A percentile compares a stretch with the other conserved stretches of the same genome.
Evolutionary conservation across 768 basidiomycete species (phyloP).

Genomic region (Kwoniella botswanensis): DNA sequence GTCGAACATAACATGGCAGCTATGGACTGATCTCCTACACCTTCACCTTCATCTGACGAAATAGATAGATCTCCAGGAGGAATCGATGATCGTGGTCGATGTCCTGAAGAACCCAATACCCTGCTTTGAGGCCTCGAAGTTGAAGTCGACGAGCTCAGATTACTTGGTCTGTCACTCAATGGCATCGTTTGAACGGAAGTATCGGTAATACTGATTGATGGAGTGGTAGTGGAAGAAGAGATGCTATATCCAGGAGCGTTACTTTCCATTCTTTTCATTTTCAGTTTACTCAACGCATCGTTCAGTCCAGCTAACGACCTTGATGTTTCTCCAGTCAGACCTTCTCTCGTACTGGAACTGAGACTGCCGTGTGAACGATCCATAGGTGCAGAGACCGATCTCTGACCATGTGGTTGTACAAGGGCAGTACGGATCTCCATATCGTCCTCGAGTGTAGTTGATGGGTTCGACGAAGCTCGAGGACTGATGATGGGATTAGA

Average conservation of each 20-base stretch:
- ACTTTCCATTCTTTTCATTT: constrained; percentile 24
- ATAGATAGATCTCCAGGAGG: constrained; percentile 22
- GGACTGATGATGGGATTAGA: constrained; percentile 37
- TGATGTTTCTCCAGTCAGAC: constrained; percentile 34
- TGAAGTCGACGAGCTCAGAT: constrained; percentile 13
- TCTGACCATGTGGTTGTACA: constrained; percentile 12
- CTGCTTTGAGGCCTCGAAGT: constrained; percentile 8
- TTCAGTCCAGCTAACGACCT: constrained; percentile 38
- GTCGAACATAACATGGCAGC: constrained; percentile 43
- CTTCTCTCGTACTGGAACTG: constrained; percentile 34
- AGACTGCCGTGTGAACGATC: constrained; percentile 17
- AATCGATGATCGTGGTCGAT: constrained; percentile 33
- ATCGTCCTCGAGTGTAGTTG: constrained; percentile 13
- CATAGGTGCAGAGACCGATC: constrained; percentile 48
- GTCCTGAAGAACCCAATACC: constrained; percentile 17
- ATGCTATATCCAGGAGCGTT: neutral
- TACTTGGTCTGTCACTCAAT: constrained; percentile 11
- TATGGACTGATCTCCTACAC: constrained; percentile 33
- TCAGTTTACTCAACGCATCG: constrained; percentile 45
- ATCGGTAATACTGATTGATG: constrained; percentile 2
- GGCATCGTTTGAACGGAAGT: neutral
- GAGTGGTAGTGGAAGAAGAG: neutral
- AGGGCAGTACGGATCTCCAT: constrained; percentile 3
- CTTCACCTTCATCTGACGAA: constrained; percentile 14
- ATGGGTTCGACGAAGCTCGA: constrained; percentile 27